Conservation (phyloP, 1,139 yeast species). For the Magnusiomyces suaveolens region DNA sequence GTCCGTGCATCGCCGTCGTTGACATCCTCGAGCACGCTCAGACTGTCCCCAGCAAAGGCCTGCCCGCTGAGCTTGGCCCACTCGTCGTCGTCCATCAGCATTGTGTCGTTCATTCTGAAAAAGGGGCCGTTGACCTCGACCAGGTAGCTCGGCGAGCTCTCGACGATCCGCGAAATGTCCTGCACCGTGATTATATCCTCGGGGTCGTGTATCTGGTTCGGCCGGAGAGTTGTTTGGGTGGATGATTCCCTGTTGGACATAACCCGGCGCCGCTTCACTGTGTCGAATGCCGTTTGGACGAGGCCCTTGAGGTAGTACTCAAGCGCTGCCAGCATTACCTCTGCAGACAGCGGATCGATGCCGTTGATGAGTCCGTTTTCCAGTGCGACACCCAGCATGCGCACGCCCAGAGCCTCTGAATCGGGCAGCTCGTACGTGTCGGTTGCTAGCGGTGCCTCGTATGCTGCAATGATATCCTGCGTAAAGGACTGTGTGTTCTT, state of each 20-base stretch:
- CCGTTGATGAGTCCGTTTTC: slow-evolving; percentile 89
- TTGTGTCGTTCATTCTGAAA: slow-evolving; percentile 26
- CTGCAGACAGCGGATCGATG: slow-evolving; percentile 61
- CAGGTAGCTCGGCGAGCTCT: slow-evolving; percentile 26
- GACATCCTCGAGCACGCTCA: not conserved
- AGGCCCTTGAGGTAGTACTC: slow-evolving; percentile 70
- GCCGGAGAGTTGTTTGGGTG: slow-evolving; percentile 5
- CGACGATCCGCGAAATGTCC: slow-evolving; percentile 28
- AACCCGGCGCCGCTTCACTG: slow-evolving; percentile 18
- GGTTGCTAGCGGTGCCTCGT: slow-evolving; percentile 71
- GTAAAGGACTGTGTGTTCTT: slow-evolving; percentile 69
- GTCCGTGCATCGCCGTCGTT: not conserved
- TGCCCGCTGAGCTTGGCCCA: not conserved
- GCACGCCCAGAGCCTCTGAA: slow-evolving; percentile 52
- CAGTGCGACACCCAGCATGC: slow-evolving; percentile 76
- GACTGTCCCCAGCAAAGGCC: not conserved
- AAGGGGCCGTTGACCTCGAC: slow-evolving; percentile 30
- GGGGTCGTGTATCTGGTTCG: slow-evolving; percentile 7
- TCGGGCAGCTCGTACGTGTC: slow-evolving; percentile 82
- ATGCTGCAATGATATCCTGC: slow-evolving; percentile 85
- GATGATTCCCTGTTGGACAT: not conserved
- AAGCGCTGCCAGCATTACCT: slow-evolving; percentile 66
- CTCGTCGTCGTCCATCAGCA: slow-evolving; percentile 27
- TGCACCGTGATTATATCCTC: slow-evolving; percentile 28
- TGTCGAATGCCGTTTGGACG: slow-evolving; percentile 64